phyloP scores from a whole-genome alignment of 2,329 filamentous ascomycete genomes.

The Aspergillus sp. region DNA sequence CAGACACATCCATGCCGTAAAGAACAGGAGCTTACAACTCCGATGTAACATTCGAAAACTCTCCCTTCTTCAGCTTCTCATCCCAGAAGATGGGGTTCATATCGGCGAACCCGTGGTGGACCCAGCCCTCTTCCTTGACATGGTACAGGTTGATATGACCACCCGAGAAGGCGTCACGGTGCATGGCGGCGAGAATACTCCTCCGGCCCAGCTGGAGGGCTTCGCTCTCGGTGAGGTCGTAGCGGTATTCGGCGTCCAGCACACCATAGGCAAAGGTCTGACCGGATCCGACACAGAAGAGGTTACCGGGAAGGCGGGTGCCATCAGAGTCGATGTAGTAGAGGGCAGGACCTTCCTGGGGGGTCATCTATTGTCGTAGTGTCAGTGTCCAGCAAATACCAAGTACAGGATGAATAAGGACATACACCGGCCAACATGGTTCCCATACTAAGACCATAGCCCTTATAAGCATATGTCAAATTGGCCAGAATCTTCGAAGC shows the following conservation, averaged over 20 bases:
- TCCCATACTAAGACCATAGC: slow-evolving; percentile 97
- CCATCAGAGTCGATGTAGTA: slow-evolving; percentile 99
- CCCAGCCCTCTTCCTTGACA: slow-evolving; percentile 98
- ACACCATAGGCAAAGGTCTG: slow-evolving; percentile 99
- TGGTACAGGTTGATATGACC: slow-evolving; percentile 98
- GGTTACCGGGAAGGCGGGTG: slow-evolving; percentile 81
- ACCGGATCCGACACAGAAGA: slow-evolving; percentile 96
- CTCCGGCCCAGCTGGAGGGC: slow-evolving; percentile 83
- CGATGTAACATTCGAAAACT: slow-evolving; percentile 92
- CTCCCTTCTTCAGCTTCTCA: slow-evolving; percentile 95
- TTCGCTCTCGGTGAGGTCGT: slow-evolving; percentile 78
- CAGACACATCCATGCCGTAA: too few species aligned
- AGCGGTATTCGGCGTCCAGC: slow-evolving; percentile 87
- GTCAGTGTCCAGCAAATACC: background rate
- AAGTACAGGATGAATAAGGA: slow-evolving; percentile 47
- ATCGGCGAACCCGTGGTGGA: slow-evolving; percentile 96
- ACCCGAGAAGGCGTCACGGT: slow-evolving; percentile 97
- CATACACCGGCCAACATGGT: slow-evolving; percentile 99
- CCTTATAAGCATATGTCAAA: slow-evolving; percentile 97
- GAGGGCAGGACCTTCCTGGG: slow-evolving; percentile 88
- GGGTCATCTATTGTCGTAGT: slow-evolving; percentile 32
- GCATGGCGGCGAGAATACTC: slow-evolving; percentile 91
- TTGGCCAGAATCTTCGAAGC: slow-evolving; percentile 98
- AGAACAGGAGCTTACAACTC: slow-evolving; percentile 40
- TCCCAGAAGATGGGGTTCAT: slow-evolving; percentile 99